These are phyloP conservation scores for Lactifluus rugatus DNA, from an alignment of 768 basidiomycete species.

Conservation along the genomic window DNA sequence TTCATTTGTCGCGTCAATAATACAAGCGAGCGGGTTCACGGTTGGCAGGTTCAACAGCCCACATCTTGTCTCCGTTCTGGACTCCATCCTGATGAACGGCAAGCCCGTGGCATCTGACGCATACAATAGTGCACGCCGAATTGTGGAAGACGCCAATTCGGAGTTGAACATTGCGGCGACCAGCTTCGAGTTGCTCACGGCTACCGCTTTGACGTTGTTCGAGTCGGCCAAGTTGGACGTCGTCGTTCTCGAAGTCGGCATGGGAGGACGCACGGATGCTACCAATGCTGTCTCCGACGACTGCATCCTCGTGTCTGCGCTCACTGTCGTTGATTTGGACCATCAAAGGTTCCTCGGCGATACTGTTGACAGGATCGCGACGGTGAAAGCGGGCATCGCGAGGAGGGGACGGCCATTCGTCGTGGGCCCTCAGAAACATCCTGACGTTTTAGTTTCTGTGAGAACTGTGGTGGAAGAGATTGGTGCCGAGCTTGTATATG, in stretches of 20 bases:
- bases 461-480: slow-evolving; percentile 33
- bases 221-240: slow-evolving; percentile 63
- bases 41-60: slow-evolving; percentile 90
- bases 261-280: slow-evolving; percentile 89
- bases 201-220: slow-evolving; percentile 71
- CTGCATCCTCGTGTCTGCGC: slow-evolving; percentile 61
- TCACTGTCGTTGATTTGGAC: slow-evolving; percentile 86
- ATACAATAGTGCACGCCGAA: slow-evolving; percentile 39
- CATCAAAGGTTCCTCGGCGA: slow-evolving; percentile 85
- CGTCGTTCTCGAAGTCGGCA: slow-evolving; percentile 84
- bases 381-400: slow-evolving; percentile 78
- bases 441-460: slow-evolving; percentile 38
- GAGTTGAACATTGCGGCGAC: slow-evolving; percentile 41
- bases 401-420: slow-evolving; percentile 53
- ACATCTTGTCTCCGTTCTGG: slow-evolving; percentile 69
- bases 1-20: slow-evolving; percentile 68
- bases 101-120: slow-evolving; percentile 36
- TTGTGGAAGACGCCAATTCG: slow-evolving; percentile 42
- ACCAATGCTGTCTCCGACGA: slow-evolving; percentile 80
- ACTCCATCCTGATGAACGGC: slow-evolving; percentile 65
- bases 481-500: slow-evolving; percentile 30
- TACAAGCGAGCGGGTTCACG: slow-evolving; percentile 44
- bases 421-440: slow-evolving; percentile 51
- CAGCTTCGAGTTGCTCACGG: slow-evolving; percentile 78
- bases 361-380: slow-evolving; percentile 62